Evolutionary conservation across 2,329 filamentous ascomycete genomes (phyloP).

Genomic region (Arthrobotrys conoides): DNA sequence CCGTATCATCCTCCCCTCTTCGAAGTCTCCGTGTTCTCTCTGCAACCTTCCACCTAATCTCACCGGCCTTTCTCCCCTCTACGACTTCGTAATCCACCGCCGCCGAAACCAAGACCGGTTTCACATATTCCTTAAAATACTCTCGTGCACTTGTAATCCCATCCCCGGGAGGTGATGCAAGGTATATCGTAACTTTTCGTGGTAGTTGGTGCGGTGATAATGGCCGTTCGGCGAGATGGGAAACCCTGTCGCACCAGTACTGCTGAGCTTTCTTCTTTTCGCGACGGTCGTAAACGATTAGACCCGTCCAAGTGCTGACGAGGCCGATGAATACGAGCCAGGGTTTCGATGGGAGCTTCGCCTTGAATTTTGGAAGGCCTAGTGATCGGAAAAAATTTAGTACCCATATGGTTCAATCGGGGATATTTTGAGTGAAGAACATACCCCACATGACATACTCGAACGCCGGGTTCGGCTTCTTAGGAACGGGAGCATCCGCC

Average conservation of each 20-base stretch:
- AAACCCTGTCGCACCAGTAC: constrained; percentile 88
- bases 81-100: constrained; percentile 97
- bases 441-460: constrained; percentile 48
- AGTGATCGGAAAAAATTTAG: constrained; percentile 39
- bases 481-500: constrained; percentile 52
- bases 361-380: constrained; percentile 86
- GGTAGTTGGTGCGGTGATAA: constrained; percentile 81
- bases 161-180: constrained; percentile 89
- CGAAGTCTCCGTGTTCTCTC: constrained; percentile 84
- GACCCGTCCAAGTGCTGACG: constrained; percentile 81
- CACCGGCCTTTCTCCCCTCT: constrained; percentile 91
- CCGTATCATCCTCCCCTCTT: constrained; percentile 72
- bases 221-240: constrained; percentile 84
- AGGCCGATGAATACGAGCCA: constrained; percentile 96
- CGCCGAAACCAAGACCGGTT: constrained; percentile 89
- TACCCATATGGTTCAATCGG: constrained; percentile 30
- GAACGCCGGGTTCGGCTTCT: constrained; percentile 57
- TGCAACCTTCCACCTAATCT: constrained; percentile 87
- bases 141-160: constrained; percentile 87
- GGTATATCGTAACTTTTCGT: constrained; percentile 86
- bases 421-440: not conserved
- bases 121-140: constrained; percentile 95
- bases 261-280: constrained; percentile 87
- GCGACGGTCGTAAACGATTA: constrained; percentile 90
- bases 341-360: constrained; percentile 91